A percentile compares a stretch with the other conserved stretches of the same genome.
Conservation (phyloP, 2,329 filamentous ascomycete genomes). For the Fusarium sp. region DNA sequence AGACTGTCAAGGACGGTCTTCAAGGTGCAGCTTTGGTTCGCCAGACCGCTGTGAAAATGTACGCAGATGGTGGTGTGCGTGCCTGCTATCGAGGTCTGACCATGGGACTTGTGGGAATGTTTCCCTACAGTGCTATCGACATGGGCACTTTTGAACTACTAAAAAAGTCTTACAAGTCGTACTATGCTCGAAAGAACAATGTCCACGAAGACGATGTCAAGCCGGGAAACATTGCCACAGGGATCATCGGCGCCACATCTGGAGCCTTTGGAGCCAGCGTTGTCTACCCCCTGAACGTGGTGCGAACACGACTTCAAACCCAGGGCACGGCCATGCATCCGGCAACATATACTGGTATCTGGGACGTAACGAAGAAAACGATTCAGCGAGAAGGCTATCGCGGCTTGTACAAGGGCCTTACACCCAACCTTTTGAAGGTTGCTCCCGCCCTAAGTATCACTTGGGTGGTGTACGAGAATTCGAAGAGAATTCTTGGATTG, state of each 20-base stretch:
- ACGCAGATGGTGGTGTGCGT: constrained; percentile 76
- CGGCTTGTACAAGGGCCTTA: constrained; percentile 93
- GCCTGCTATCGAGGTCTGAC: constrained; percentile 92
- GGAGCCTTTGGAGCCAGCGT: constrained; percentile 93
- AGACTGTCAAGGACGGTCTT: constrained; percentile 87
- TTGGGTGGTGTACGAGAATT: constrained; percentile 92
- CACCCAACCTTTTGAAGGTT: constrained; percentile 95
- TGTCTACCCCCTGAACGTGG: constrained; percentile 94
- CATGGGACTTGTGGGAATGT: constrained; percentile 95
- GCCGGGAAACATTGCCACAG: constrained; percentile 85
- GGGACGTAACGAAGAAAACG: constrained; percentile 88
- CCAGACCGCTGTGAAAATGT: constrained; percentile 89
- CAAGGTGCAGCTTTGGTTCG: constrained; percentile 85
- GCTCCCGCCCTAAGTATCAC: constrained; percentile 96
- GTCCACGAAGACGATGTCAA: constrained; percentile 86
- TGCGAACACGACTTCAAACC: constrained; percentile 91
- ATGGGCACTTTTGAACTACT: constrained; percentile 95
- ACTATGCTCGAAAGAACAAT: constrained; percentile 75
- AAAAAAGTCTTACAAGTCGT: constrained; percentile 78
- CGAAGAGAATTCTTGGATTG: constrained; percentile 76
- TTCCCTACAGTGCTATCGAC: constrained; percentile 97
- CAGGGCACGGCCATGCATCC: constrained; percentile 95
- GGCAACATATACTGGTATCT: constrained; percentile 88
- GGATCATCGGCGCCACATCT: constrained; percentile 88
- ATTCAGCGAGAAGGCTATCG: constrained; percentile 83